Base-by-base conservation (phyloP, 1,284 basidiomycete species). In the Cryptococcus amylolentus region DNA sequence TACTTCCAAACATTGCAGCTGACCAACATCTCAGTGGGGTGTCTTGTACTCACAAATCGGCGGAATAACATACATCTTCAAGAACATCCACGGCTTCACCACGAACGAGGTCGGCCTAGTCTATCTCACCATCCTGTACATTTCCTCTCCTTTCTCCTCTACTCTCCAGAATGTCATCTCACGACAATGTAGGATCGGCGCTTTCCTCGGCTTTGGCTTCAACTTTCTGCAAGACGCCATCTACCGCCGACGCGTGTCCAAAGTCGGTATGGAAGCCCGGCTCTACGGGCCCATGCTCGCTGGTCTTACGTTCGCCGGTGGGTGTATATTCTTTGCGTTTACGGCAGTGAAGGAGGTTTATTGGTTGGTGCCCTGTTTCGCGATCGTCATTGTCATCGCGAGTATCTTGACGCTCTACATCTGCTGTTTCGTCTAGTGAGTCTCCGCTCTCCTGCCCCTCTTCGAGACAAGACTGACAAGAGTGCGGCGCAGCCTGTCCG, bases 31-130 rank as follows among this genome's bases (percentile, higher is more conserved):
- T 27, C 41, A 71, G 66, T 91, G 88, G 89, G 89, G 89, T 0
- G 82, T 91, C 12, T 73, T 87, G 49, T 91, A 84, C 69, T 83
- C 82, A 56, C 76, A 88, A 57, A 78, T 90, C 31, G 84, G 85
- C 81, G 87, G 86, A 0, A 79, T 88, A 26, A 77, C 82, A 0
- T 83, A 82, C 9, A 81, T 86, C 23, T 89, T 88, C 65, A 62
- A 70, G 27, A 79, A 76, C 13, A 76, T 90, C 0, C 86, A 91
- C 67, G 71, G 79, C 28, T 92, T 90, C 74, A 83, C 81, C 56
- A 80, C 81, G 14, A 85, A 85, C 0, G 73, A 86, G 64, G 78
- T 83, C 1, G 88, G 88, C 12, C 80, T 83, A 0, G 80, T 83
- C 0, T 90, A 87, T 69, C 51, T 82, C 5, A 73, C 84, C 0